phyloP scores from a whole-genome alignment of 306 rosid genomes.

The Vicia villosa region DNA sequence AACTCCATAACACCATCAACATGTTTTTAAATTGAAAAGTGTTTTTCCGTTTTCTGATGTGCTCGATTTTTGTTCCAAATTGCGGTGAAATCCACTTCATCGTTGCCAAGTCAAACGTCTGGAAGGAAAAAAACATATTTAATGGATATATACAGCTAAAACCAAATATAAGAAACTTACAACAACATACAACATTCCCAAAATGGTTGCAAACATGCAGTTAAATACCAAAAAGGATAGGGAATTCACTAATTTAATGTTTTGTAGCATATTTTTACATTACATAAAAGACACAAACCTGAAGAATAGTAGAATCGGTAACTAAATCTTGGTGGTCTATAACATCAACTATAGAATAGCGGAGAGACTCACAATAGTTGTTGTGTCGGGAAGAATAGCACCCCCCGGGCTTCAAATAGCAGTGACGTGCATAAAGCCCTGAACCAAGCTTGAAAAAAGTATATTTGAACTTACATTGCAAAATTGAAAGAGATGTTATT shows the following conservation, averaged over 20 bases:
- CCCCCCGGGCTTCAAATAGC: constrained; percentile 94
- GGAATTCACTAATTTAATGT: background rate
- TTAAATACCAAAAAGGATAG: too few species aligned
- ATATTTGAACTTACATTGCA: too few species aligned
- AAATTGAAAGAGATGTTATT: too few species aligned
- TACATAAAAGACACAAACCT: constrained; percentile 55
- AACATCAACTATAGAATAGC: constrained; percentile 73
- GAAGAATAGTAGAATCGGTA: constrained; percentile 66
- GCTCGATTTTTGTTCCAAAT: constrained; percentile 59
- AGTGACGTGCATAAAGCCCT: constrained; percentile 87
- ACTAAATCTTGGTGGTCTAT: constrained; percentile 72
- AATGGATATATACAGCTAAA: too few species aligned
- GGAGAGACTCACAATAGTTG: constrained; percentile 76
- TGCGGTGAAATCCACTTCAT: constrained; percentile 85
- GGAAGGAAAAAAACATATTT: background rate
- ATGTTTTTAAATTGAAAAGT: constrained; percentile 40
- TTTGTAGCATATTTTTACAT: background rate
- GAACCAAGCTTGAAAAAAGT: too few species aligned
- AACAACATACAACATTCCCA: too few species aligned
- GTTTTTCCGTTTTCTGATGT: constrained; percentile 23
- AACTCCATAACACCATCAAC: constrained; percentile 69
- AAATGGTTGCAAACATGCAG: too few species aligned
- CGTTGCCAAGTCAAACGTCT: constrained; percentile 86
- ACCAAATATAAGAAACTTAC: too few species aligned
- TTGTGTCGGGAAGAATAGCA: constrained; percentile 91